phyloP scores from a whole-genome alignment of 2,329 filamentous ascomycete genomes.

The Nothopassalora personata region DNA sequence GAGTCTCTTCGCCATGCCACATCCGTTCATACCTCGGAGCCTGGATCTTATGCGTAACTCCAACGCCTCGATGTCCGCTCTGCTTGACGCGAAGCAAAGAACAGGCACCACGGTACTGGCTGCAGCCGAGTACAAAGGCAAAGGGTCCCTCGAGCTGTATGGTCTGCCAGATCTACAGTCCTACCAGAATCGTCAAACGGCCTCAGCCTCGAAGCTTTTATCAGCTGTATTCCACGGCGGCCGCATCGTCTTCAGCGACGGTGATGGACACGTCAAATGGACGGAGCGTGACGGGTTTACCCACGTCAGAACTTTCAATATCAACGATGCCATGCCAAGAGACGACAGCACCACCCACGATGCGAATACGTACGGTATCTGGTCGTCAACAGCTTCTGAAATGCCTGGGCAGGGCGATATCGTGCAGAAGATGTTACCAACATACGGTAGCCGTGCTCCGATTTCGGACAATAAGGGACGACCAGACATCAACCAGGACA shows the following conservation, averaged over 20 bases:
- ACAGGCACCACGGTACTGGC: slow-evolving; percentile 66
- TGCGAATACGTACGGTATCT: slow-evolving; percentile 21
- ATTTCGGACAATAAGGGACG: not conserved
- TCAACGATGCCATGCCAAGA: slow-evolving; percentile 42
- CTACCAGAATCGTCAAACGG: slow-evolving; percentile 77
- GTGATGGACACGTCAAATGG: slow-evolving; percentile 81
- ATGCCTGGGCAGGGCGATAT: slow-evolving; percentile 56
- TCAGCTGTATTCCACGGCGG: slow-evolving; percentile 77
- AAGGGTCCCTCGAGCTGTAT: slow-evolving; percentile 87
- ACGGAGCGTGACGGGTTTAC: slow-evolving; percentile 73
- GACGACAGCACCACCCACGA: slow-evolving; percentile 10
- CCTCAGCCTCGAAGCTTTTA: slow-evolving; percentile 72
- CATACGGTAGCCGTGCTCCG: slow-evolving; percentile 18
- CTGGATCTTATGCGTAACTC: slow-evolving; percentile 52
- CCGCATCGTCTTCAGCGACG: slow-evolving; percentile 76
- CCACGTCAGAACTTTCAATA: slow-evolving; percentile 52
- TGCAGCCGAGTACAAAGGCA: slow-evolving; percentile 85
- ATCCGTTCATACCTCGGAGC: slow-evolving; percentile 59
- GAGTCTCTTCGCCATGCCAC: slow-evolving; percentile 63
- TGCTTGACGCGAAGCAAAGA: slow-evolving; percentile 50
- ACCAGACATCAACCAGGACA: slow-evolving; percentile 46
- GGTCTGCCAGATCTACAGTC: slow-evolving; percentile 43
- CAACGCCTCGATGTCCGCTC: slow-evolving; percentile 47
- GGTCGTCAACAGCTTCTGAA: slow-evolving; percentile 20
- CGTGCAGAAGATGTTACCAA: slow-evolving; percentile 70